Percentiles rank a stretch among this genome's conserved stretches.
phyloP scores from a whole-genome alignment of 2,329 filamentous ascomycete genomes.

The Cyphellophora attinorum region DNA sequence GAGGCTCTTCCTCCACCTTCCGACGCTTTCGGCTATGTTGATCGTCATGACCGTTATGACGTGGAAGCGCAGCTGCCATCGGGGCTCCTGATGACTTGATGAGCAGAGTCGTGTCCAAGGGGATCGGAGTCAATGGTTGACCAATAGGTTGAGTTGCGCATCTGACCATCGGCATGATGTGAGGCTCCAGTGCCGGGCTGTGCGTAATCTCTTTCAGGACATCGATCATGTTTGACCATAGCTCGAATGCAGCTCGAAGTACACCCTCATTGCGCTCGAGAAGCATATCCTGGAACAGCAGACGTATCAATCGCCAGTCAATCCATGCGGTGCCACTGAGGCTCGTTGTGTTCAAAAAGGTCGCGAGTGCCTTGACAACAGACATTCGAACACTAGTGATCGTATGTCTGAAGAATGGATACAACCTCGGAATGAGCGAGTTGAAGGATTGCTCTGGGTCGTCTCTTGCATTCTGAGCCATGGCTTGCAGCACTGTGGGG shows the following conservation, averaged over 20 bases:
- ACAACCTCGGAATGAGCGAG: slow-evolving; percentile 82
- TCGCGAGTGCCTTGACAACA: slow-evolving; percentile 83
- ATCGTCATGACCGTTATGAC: slow-evolving; percentile 31
- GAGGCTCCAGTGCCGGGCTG: slow-evolving; percentile 59
- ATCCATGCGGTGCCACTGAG: slow-evolving; percentile 81
- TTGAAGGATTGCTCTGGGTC: slow-evolving; percentile 86
- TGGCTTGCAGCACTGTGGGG: slow-evolving; percentile 80
- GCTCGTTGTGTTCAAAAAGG: slow-evolving; percentile 79
- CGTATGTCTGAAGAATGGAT: slow-evolving; percentile 92
- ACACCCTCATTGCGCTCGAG: slow-evolving; percentile 84
- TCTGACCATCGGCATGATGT: slow-evolving; percentile 50
- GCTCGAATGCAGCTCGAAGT: slow-evolving; percentile 70
- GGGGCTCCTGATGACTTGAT: slow-evolving; percentile 86
- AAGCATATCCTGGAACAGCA: slow-evolving; percentile 90
- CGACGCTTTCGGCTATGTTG: slow-evolving; percentile 47
- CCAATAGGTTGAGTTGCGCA: slow-evolving; percentile 86
- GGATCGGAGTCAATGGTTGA: slow-evolving; percentile 78
- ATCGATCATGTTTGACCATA: slow-evolving; percentile 59
- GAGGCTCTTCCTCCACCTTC: slow-evolving; percentile 56
- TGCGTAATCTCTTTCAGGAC: slow-evolving; percentile 42
- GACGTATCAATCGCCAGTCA: slow-evolving; percentile 73
- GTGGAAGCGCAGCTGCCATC: slow-evolving; percentile 45
- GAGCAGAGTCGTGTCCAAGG: slow-evolving; percentile 83
- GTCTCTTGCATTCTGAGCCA: slow-evolving; percentile 78
- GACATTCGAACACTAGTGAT: slow-evolving; percentile 92